Conservation (phyloP, 208 protist species). For the Acanthamoeba pearcei region DNA sequence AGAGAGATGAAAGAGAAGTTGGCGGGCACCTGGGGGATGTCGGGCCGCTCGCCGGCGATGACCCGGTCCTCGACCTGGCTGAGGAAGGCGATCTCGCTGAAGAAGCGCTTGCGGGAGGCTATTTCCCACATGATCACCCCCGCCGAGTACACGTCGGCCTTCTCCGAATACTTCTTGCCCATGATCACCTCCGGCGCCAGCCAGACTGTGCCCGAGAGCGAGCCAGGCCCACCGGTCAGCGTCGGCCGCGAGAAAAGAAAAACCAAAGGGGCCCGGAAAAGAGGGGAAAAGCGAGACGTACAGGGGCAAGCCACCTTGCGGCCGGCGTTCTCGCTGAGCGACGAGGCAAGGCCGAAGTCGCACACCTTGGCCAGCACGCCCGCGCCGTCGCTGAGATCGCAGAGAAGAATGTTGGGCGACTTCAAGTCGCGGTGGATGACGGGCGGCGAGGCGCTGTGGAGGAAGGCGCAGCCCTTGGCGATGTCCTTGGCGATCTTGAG, state of each 20-base stretch:
- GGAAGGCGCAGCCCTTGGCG: slow-evolving; percentile 36
- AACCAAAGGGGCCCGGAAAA: background rate
- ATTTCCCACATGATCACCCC: slow-evolving; percentile 73
- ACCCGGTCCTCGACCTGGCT: slow-evolving; percentile 40
- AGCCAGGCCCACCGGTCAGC: background rate
- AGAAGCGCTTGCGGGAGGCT: background rate
- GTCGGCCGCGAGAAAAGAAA: background rate
- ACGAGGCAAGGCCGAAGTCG: background rate
- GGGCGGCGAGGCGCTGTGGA: background rate
- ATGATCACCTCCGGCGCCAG: slow-evolving; percentile 26
- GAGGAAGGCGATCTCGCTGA: background rate
- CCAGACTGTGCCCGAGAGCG: background rate
- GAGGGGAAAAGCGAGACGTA: background rate
- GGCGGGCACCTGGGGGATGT: background rate
- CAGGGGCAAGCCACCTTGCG: too few species aligned
- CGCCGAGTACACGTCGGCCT: slow-evolving; percentile 76
- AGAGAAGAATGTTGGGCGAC: slow-evolving; percentile 42
- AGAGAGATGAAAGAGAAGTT: too few species aligned
- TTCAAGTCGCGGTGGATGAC: slow-evolving; percentile 22
- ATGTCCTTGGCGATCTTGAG: too few species aligned
- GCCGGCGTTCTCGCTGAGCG: too few species aligned
- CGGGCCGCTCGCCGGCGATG: slow-evolving; percentile 51
- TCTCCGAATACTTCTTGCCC: slow-evolving; percentile 69
- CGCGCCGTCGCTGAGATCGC: background rate
- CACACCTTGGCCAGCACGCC: background rate